Evolutionary conservation across 2,329 filamentous ascomycete species (phyloP), one percentile per base, ranked within the genome.

Genomic region (Ophiostoma ulmi): DNA sequence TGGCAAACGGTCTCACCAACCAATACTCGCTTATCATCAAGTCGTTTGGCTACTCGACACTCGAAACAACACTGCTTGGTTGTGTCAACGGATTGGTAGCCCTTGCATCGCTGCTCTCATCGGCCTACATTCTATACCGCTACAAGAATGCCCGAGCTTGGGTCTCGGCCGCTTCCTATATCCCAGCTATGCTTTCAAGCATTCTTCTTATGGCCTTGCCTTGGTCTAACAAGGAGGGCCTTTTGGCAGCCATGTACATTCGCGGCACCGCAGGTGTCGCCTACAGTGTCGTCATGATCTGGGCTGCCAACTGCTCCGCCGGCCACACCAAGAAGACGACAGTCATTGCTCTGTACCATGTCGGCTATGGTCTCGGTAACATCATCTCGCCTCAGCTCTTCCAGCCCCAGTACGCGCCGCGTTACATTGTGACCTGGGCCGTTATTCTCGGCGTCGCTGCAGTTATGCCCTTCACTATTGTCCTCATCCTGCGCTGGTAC

Each of bases 251-350:
- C 63, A 72, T 72, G 6, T 71, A 68, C 35, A 72, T 72, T 17
- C 67, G 71, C 2, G 67, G 66, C n/a, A 71, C 71, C 5, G 63
- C 52, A 22, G 69, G 71, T 36, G 67, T 72, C 22, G 55, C 71
- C 36, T 72, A 72, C 64, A 72, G 71, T 39, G 67, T 72, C 14
- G 71, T 72, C 55, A 77, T 85, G 0, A 81, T 80, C 0, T 80
- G 85, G 71, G 81, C 82, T 61, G 84, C 83, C 0, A 82, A 82
- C 52, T 86, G 86, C 74, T 83, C 81, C 0, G 82, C 80, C 1
- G 86, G 86, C 0, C 86, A 88, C 73, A 87, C 86, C 1, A 89
- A 89, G 76, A 88, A 90, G 76, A 87, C 89, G 67, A 84, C 88
- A 38, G 87, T 87, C 20, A 88, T 87, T 36, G 86, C 85, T 0